Conservation (phyloP, 176 grass and related monocot genomes). For the Metroxylon sagu region DNA sequence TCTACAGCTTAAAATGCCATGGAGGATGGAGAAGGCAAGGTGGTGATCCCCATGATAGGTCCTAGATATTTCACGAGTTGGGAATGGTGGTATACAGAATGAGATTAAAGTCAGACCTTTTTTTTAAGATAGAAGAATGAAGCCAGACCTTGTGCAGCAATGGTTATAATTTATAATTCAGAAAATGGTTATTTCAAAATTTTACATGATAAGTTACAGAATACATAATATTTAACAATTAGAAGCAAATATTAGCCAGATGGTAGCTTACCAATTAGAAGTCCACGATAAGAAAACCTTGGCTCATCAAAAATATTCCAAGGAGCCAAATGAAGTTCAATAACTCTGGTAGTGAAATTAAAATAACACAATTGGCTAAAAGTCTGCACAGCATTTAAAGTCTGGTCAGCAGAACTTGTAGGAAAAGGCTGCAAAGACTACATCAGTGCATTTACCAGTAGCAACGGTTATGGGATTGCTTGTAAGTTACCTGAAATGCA, state of each 20-base stretch:
- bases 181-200: not conserved
- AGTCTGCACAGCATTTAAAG: constrained; percentile 35
- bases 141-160: too few species aligned
- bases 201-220: not conserved
- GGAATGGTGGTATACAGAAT: too few species aligned
- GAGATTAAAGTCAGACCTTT: too few species aligned
- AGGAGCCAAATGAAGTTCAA: constrained; percentile 67
- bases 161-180: too few species aligned
- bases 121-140: too few species aligned
- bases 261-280: constrained; percentile 75
- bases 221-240: too few species aligned
- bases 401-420: not conserved
- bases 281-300: constrained; percentile 86
- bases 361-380: constrained; percentile 91
- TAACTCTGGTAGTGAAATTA: constrained; percentile 57
- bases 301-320: constrained; percentile 78
- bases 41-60: too few species aligned
- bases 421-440: constrained; percentile 1
- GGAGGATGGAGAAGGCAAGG: too few species aligned
- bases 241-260: too few species aligned
- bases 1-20: too few species aligned
- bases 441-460: not conserved
- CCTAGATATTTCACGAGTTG: too few species aligned
- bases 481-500: constrained; percentile 69
- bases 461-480: constrained; percentile 1